These are phyloP conservation scores for Sicyos baderoa DNA, from an alignment of 306 rosid species.

Conservation along the genomic window DNA sequence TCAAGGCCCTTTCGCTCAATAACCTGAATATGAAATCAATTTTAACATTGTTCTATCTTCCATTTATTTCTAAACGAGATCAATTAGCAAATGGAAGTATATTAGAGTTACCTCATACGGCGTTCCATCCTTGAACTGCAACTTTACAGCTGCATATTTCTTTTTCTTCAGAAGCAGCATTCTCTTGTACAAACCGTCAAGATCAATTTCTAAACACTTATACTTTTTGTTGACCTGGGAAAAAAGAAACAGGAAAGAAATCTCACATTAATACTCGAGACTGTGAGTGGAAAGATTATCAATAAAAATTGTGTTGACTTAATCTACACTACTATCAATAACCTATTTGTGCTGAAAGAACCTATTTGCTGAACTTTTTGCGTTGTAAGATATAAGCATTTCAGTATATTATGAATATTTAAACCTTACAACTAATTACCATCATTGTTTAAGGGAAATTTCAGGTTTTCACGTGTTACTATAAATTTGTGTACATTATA, in stretches of 20 bases:
- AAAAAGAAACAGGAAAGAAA: constrained; percentile 24
- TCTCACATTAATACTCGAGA: not conserved
- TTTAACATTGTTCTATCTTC: constrained; percentile 3
- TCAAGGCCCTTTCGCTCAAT: constrained; percentile 98
- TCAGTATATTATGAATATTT: not conserved
- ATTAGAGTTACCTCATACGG: constrained; percentile 59
- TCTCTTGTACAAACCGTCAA: constrained; percentile 90
- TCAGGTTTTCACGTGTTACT: not conserved
- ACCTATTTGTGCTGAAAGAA: not conserved
- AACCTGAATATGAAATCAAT: constrained; percentile 40
- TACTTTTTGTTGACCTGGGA: constrained; percentile 87
- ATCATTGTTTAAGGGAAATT: not conserved
- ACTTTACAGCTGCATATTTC: constrained; percentile 89
- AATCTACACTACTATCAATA: too few species aligned
- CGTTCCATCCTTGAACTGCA: constrained; percentile 55
- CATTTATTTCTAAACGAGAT: not conserved
- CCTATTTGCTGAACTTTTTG: too few species aligned
- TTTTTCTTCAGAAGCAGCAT: constrained; percentile 97
- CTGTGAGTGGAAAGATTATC: constrained; percentile 18
- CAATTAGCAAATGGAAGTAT: not conserved
- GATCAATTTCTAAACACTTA: constrained; percentile 84
- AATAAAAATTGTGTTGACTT: not conserved
- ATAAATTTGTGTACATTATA: not conserved
- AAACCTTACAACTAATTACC: not conserved
- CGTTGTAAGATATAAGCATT: not conserved